These are phyloP conservation scores for Miscanthus lutarioriparius DNA, from an alignment of 176 grass and related monocot species.

Conservation along the genomic window DNA sequence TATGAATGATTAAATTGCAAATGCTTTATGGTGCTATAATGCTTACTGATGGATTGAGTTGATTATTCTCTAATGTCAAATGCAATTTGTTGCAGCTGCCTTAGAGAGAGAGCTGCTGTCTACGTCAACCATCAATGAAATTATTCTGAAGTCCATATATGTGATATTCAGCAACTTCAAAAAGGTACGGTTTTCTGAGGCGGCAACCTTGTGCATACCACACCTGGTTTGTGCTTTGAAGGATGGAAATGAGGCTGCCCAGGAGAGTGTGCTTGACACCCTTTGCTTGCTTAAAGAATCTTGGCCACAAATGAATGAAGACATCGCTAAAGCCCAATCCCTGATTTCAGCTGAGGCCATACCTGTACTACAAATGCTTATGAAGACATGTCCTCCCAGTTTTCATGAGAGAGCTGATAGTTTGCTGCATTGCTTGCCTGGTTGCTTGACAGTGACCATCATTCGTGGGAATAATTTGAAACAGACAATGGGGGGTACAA, in stretches of 20 bases:
- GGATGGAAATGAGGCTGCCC: slow-evolving; percentile 75
- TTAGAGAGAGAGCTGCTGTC: slow-evolving; percentile 84
- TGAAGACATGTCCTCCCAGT: slow-evolving; percentile 90
- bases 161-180: slow-evolving; percentile 91
- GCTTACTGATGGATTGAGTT: not conserved
- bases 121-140: slow-evolving; percentile 76
- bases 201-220: slow-evolving; percentile 90
- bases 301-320: slow-evolving; percentile 91
- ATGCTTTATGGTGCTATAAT: not conserved
- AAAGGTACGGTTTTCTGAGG: slow-evolving; percentile 87
- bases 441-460: slow-evolving; percentile 88
- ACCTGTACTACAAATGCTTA: slow-evolving; percentile 81
- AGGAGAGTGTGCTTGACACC: slow-evolving; percentile 85
- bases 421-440: slow-evolving; percentile 88
- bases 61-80: slow-evolving; percentile 38
- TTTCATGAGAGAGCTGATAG: slow-evolving; percentile 95
- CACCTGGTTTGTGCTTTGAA: slow-evolving; percentile 82
- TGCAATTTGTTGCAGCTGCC: slow-evolving; percentile 57
- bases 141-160: slow-evolving; percentile 82
- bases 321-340: slow-evolving; percentile 88
- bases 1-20: slow-evolving; percentile 6
- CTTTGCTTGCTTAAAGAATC: slow-evolving; percentile 95
- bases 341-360: slow-evolving; percentile 93
- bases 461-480: slow-evolving; percentile 95
- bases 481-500: slow-evolving; percentile 92